Evolutionary conservation across 371 early-diverging fungal species (phyloP).

Genomic region (Syncephalastrum racemosum): DNA sequence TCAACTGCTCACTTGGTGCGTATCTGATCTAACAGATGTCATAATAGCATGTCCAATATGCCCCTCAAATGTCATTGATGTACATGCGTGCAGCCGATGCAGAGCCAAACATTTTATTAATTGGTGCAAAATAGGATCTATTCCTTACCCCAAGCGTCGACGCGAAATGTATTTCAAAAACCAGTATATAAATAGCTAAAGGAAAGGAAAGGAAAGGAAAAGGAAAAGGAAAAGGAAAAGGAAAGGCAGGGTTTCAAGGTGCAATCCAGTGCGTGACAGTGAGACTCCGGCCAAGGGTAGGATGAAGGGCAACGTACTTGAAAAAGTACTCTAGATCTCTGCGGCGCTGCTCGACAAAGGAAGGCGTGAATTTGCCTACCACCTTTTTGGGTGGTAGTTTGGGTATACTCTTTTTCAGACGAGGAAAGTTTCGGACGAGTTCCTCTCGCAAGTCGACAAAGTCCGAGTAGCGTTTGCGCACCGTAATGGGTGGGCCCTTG

Average conservation of each 20-base stretch:
- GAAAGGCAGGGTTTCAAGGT: slow-evolving; percentile 18
- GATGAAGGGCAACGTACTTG: slow-evolving; percentile 54
- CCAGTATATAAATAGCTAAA: too few species aligned
- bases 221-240: not conserved
- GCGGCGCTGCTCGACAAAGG: slow-evolving; percentile 54
- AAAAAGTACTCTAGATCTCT: slow-evolving; percentile 61
- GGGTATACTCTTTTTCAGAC: slow-evolving; percentile 46
- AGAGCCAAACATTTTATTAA: too few species aligned
- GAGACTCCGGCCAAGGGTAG: slow-evolving; percentile 45
- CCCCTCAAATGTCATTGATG: too few species aligned
- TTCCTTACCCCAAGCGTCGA: too few species aligned
- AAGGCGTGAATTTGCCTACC: slow-evolving; percentile 53
- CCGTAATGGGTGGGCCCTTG: slow-evolving; percentile 47
- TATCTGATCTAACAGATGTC: too few species aligned
- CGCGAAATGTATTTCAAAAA: too few species aligned
- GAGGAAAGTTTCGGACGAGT: slow-evolving; percentile 40
- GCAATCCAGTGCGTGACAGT: slow-evolving; percentile 49
- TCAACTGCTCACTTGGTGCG: too few species aligned
- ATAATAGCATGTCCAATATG: too few species aligned
- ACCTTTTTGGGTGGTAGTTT: slow-evolving; percentile 57
- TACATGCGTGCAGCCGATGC: too few species aligned
- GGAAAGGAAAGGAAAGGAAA: too few species aligned
- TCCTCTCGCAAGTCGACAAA: slow-evolving; percentile 51
- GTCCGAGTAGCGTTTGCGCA: slow-evolving; percentile 56
- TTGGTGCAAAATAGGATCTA: too few species aligned